phyloP scores from a whole-genome alignment of 2,329 filamentous ascomycete species.

The Cylindrodendrum hubeiense region DNA sequence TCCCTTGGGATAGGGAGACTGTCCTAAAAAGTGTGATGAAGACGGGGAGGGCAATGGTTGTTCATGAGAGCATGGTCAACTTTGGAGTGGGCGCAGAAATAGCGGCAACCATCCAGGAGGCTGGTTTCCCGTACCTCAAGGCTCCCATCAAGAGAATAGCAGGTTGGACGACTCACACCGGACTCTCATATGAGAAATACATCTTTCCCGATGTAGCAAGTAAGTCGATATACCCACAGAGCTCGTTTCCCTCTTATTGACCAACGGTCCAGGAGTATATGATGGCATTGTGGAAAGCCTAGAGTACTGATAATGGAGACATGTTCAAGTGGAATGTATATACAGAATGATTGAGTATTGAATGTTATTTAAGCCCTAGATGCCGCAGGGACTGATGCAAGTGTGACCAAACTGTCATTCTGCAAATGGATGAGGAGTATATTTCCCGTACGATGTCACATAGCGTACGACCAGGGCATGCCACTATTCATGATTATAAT shows the following conservation, averaged over 20 bases:
- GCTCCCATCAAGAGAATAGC: conserved; percentile 86
- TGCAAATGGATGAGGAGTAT: too few relatives aligned
- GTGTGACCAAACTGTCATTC: too few relatives aligned
- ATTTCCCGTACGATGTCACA: too few relatives aligned
- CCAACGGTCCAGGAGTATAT: conserved; percentile 68
- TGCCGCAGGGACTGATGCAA: too few relatives aligned
- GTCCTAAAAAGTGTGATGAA: conserved; percentile 85
- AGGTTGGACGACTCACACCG: conserved; percentile 86
- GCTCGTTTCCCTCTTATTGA: neutral
- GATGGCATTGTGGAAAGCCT: conserved; percentile 72
- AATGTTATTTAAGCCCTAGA: too few relatives aligned
- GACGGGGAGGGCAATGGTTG: conserved; percentile 85
- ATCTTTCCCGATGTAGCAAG: conserved; percentile 86
- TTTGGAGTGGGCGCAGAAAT: conserved; percentile 89
- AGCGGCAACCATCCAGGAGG: conserved; percentile 85
- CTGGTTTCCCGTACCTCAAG: conserved; percentile 82
- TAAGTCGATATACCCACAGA: conserved; percentile 62
- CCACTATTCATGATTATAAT: neutral
- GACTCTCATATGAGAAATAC: conserved; percentile 81
- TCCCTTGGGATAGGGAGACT: conserved; percentile 88
- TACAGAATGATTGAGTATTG: too few relatives aligned
- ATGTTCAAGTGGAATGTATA: too few relatives aligned
- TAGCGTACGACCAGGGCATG: too few relatives aligned
- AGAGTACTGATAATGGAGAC: too few relatives aligned
- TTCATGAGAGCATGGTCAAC: conserved; percentile 93